phyloP scores from a whole-genome alignment of 495 filamentous ascomycete species.

The Lepidopterella palustris region DNA sequence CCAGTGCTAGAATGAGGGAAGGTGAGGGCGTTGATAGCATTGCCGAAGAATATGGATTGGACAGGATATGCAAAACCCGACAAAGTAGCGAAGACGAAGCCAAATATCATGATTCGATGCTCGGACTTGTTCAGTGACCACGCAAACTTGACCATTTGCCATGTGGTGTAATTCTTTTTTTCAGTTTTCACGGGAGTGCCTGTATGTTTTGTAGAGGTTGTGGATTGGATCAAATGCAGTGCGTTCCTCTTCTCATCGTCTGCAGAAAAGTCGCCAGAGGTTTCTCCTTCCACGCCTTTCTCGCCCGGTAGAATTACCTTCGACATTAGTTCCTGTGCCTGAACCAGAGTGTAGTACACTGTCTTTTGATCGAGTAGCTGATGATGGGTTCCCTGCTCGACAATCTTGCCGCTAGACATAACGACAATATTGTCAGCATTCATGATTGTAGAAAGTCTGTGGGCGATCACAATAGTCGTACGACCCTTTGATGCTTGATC shows the following conservation, averaged over 20 bases:
- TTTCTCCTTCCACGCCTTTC: constrained; percentile 24
- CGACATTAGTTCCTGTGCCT: constrained; percentile 69
- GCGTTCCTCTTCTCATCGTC: constrained; percentile 6
- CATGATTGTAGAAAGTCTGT: constrained; percentile 89
- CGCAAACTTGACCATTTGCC: constrained; percentile 78
- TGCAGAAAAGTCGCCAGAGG: background rate
- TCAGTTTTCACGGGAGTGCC: constrained; percentile 47
- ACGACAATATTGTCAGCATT: constrained; percentile 93
- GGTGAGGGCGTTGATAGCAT: constrained; percentile 66
- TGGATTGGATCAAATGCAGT: constrained; percentile 12
- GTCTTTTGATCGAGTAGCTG: constrained; percentile 53
- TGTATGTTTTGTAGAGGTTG: constrained; percentile 16
- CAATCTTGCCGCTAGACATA: constrained; percentile 72
- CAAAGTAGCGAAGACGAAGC: constrained; percentile 70
- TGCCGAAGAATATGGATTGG: constrained; percentile 86
- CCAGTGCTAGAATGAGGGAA: constrained; percentile 33
- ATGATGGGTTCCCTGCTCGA: constrained; percentile 85
- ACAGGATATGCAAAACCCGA: constrained; percentile 79
- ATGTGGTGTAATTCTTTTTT: constrained; percentile 58
- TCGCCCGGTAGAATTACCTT: constrained; percentile 40
- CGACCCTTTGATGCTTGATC: constrained; percentile 82
- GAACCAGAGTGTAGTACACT: constrained; percentile 71
- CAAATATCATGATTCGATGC: constrained; percentile 64
- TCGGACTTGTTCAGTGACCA: constrained; percentile 76
- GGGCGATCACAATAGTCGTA: constrained; percentile 94